Base-by-base conservation (phyloP, 2,329 filamentous ascomycete genomes). In the Ophiocordyceps polyrhachis-furcata region DNA sequence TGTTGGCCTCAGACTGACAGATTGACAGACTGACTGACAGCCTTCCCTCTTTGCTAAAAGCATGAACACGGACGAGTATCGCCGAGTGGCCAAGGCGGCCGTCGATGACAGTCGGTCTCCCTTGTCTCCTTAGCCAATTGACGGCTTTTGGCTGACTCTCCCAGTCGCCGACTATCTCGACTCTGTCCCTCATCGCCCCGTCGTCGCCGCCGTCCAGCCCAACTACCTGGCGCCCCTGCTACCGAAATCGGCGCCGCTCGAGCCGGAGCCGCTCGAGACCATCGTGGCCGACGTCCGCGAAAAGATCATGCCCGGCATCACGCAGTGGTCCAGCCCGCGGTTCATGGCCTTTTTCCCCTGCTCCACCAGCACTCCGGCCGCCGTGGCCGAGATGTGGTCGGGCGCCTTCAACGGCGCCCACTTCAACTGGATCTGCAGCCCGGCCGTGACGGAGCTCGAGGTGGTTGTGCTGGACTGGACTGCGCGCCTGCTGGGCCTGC, bases 321-420 rank as follows among this genome's bases (percentile, higher is more conserved):
- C 89, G 0, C 89, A 95, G 64, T 96, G 89, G 87, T 81, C 93
- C 59, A 85, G 80, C 2, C 89, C 86, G 15, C 87, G 89, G 57
- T 96, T 94, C 70, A 85, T 95, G 76, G 89, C 89, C 41, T 96
- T 93, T 69, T 96, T 91, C 64, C 83, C 89, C 1, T 85, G 85
- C 43, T 79, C 76, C 21, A 79, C 80, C 44, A 84, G 81, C 32
- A 95, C 81, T 58, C 87, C 89, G 0, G 76, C 79, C 25, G 89
- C 94, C 60, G 72, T 96, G 12, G 89, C 86, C 19, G 89, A 96
- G 64, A 79, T 96, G 67, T 96, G 94, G 68, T 85, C 79, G 40
- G 80, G 84, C 5, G 82, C 86, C 7, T 88, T 95, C 63, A 91
- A 79, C 13, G 84, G 84, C 15, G 86, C 89, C 1, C 86, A 86